Base-by-base conservation (phyloP, 164 flowering plant genomes). In the Hamamelis virginiana region DNA sequence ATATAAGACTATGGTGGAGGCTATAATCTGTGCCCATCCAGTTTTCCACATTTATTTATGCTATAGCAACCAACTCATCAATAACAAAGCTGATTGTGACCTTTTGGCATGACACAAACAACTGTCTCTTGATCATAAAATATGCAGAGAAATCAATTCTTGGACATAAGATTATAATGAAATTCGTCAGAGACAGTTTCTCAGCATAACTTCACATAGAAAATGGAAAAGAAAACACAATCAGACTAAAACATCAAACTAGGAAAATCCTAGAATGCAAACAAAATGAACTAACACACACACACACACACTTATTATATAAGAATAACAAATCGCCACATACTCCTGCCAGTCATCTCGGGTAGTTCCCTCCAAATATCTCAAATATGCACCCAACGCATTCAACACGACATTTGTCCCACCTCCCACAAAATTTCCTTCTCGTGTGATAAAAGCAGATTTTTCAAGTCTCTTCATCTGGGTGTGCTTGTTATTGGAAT, bases 291-390 rank as follows among this genome's bases (percentile, higher is more conserved):
- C 1, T n/a, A 41, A 41, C 16, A 1, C n/a, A 2, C 23, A 48
- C 16, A 50, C 57, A 57, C 4, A 33, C 41, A 33, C n/a, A n/a
- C n/a, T n/a, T n/a, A n/a, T n/a, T n/a, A n/a, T n/a, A n/a, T n/a
- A 4, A 18, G 14, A 45, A 15, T 51, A 22, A 22, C 38, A 55
- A 25, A 26, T 44, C 59, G 45, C 46, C 51, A 83, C 96, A 66
- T 91, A 93, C 96, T 88, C 95, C 75, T 86, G 87, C 92, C 93
- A 89, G 55, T 91, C 92, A 75, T 82, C 88, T 77, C 87, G 88
- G 27, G 81, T 71, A 48, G 91, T 84, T 59, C 92, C 95, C 77
- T 89, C 94, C 72, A 86, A 81, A 77, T 87, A 88, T 79, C 93
- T 83, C 83, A 91, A 74, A 80, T 88, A 89, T 62, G 86, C 95